Conservation (phyloP, 495 filamentous ascomycete species). For the Penicillium silybi region DNA sequence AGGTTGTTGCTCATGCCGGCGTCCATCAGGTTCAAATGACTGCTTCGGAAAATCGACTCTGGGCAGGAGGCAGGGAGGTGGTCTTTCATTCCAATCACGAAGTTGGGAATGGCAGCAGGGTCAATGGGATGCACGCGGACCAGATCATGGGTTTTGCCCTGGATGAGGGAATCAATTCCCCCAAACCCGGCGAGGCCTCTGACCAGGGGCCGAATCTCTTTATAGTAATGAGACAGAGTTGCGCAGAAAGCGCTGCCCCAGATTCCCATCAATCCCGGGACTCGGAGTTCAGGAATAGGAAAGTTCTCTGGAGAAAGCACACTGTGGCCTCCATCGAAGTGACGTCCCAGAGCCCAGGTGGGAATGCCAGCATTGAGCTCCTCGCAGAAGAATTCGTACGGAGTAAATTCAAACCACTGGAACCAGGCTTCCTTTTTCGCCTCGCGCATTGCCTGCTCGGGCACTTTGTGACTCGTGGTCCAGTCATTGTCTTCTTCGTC, state of each 20-base stretch:
- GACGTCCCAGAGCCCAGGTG: conserved; percentile 85
- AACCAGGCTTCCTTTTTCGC: conserved; percentile 83
- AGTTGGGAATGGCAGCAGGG: conserved; percentile 85
- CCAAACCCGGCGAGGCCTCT: conserved; percentile 68
- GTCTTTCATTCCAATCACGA: conserved; percentile 71
- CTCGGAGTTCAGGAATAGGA: conserved; percentile 72
- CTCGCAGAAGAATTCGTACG: conserved; percentile 95
- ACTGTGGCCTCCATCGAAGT: conserved; percentile 68
- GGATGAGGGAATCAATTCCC: conserved; percentile 82
- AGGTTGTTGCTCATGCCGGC: conserved; percentile 98
- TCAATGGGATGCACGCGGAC: conserved; percentile 90
- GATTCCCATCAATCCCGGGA: conserved; percentile 81
- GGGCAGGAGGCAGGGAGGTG: conserved; percentile 70
- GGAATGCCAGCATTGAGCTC: conserved; percentile 88
- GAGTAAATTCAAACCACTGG: conserved; percentile 96
- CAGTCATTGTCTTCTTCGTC: conserved; percentile 30
- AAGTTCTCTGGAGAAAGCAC: conserved; percentile 51
- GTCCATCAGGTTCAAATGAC: conserved; percentile 87
- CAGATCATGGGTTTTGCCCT: conserved; percentile 72
- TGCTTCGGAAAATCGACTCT: conserved; percentile 61
- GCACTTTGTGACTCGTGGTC: conserved; percentile 26
- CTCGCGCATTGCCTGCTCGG: conserved; percentile 53
- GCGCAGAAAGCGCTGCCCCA: conserved; percentile 97
- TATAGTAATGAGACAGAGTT: conserved; percentile 91
- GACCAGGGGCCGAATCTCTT: conserved; percentile 78